These are phyloP conservation scores for Alternaria atra DNA, from an alignment of 2,329 filamentous ascomycete species.

Conservation along the genomic window DNA sequence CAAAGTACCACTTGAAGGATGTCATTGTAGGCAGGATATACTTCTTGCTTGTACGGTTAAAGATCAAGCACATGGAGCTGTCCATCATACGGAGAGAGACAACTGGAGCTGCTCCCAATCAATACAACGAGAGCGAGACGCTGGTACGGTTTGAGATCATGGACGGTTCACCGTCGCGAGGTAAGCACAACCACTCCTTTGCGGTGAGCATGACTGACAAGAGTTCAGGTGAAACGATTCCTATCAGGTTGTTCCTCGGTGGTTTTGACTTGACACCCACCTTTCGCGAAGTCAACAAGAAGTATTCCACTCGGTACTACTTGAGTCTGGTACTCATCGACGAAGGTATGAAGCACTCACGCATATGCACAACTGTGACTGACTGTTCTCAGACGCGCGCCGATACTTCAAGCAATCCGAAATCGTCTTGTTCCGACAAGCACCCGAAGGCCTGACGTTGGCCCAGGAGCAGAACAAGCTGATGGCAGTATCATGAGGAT, in stretches of 20 bases:
- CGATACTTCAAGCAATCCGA: slow-evolving; percentile 99
- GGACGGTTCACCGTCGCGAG: slow-evolving; percentile 97
- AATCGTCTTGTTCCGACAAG: slow-evolving; percentile 93
- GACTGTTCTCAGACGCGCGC: slow-evolving; percentile 75
- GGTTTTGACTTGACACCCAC: slow-evolving; percentile 98
- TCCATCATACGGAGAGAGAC: slow-evolving; percentile 97
- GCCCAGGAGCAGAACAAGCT: slow-evolving; percentile 59
- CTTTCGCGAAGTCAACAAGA: slow-evolving; percentile 99
- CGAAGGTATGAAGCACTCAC: slow-evolving; percentile 68
- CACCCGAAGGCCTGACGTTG: slow-evolving; percentile 60
- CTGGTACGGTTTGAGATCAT: slow-evolving; percentile 99
- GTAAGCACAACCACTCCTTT: slow-evolving; percentile 57
- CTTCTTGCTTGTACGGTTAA: slow-evolving; percentile 93
- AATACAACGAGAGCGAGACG: slow-evolving; percentile 99
- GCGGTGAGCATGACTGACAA: slow-evolving; percentile 28
- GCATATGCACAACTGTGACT: background rate
- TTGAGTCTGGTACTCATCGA: slow-evolving; percentile 95
- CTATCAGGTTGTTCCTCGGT: slow-evolving; percentile 94
- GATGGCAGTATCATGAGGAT: slow-evolving; percentile 48
- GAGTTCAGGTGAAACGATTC: slow-evolving; percentile 79
- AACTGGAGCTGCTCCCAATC: slow-evolving; percentile 94
- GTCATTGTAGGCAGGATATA: slow-evolving; percentile 99
- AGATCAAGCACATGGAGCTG: slow-evolving; percentile 99
- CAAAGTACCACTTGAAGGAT: slow-evolving; percentile 98
- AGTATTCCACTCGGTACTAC: slow-evolving; percentile 98